Base-by-base conservation (phyloP, 805 yeast genomes). In the Teunomyces aglyptinius region DNA sequence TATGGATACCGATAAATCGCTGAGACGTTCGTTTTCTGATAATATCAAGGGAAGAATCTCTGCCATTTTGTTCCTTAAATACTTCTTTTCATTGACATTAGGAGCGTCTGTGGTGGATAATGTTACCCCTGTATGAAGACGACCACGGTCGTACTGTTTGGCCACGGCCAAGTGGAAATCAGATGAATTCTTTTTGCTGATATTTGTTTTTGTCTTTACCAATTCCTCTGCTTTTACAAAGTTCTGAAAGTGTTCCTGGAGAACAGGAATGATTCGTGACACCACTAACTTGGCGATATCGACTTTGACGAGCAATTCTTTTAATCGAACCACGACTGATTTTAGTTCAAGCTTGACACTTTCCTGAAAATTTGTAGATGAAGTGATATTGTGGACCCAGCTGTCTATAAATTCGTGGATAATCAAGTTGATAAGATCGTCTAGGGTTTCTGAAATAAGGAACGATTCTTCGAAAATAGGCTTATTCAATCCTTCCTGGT, bases 271-370 rank as follows among this genome's bases (percentile, higher is more conserved):
- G 0, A 87, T 29, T 38, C 75, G 74, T 26, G 80, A 65, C 1
- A 88, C 82, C 2, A 86, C 49, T 26, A 89, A 58, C 35, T 75
- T 74, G 1, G 89, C 72, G 16, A 78, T 64, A 55, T 88, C 89
- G 1, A 82, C 47, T 0, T 58, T 55, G 0, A 50, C 57, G 1
- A 83, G 47, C 26, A 85, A 63, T 3, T 51, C 48, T 20, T 75
- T 73, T 6, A 89, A 43, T 15, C 64, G 64, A 6, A 51, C 54
- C 1, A 81, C 57, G 0, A 77, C 76, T 2, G 51, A 42, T 6
- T 75, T 65, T 26, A 85, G 61, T 44, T 80, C 77, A 1, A 57
- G 41, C 36, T 69, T 71, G 6, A 85, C 64, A 24, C 73, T 71
- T 10, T 72, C 69, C 36, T 62, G 66, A 34, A 71, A 63, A 12